Base-by-base conservation (phyloP, 805 yeast species). In the Saturnispora besseyi region DNA sequence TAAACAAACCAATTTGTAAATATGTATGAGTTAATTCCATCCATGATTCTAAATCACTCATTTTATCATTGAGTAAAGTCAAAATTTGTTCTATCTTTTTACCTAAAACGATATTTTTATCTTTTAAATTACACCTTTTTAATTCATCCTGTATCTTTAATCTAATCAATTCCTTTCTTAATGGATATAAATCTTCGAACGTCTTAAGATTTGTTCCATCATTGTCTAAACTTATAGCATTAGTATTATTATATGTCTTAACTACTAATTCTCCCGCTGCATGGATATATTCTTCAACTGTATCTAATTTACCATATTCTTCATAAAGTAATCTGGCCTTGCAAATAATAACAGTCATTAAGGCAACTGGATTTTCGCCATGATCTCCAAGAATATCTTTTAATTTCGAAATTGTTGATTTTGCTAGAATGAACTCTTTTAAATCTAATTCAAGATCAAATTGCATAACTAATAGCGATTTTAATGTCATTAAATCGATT, bases 11-110 rank as follows among this genome's bases (percentile, higher is more conserved):
- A 8, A 74, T 53, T 12, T 68, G 62, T 24, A 65, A 65, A 62
- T 91, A 91, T n/a, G 76, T 69, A 34, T 79, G 78, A 3, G 81
- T 84, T 49, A 89, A 70, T 64, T 87, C 95, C 44, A 80, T 73
- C 96, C 95, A 88, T 2, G 84, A 69, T 54, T 84, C 81, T 2
- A 77, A 69, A 63, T 93, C 98, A 21, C 82, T 63, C 1, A 97
- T 96, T 57, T 77, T 79, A 46, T 74, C 66, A 49, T 81, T 82
- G 47, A 87, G 65, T 55, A 74, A 77, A 33, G 70, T 74, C 10
- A 32, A 47, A 15, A 47, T 40, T 11, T 12, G 26, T 18, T 41
- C 41, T 70, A 68, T 56, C 31, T 47, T 47, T 32, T 32, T 33
- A 36, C 24, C 28, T 5, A 47, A 18, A 5, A 41, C 36, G 13